Percentiles rank a stretch among this genome's conserved stretches.
Conservation (phyloP, 306 rosid species). For the Medicago truncatula region MtrunA17r5.0-ANR NC_053049.1:30320501-30321000, state of each 20-base stretch:
- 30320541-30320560: slow-evolving; percentile 65
- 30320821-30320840: slow-evolving; percentile 37
- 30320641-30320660: slow-evolving; percentile 60
- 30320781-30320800: slow-evolving; percentile 6
- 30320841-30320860: neutral
- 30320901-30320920: slow-evolving; percentile 45
- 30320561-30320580: slow-evolving; percentile 53
- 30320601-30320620: slow-evolving; percentile 74
- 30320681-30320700: slow-evolving; percentile 58
- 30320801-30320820: slow-evolving; percentile 50
- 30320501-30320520: slow-evolving; percentile 40
- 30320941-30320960: slow-evolving; percentile 50
- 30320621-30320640: slow-evolving; percentile 59
- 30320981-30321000: slow-evolving; percentile 51
- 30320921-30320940: slow-evolving; percentile 35
- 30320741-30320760: slow-evolving; percentile 38
- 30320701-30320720: slow-evolving; percentile 45
- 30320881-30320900: slow-evolving; percentile 42
- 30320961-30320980: slow-evolving; percentile 31
- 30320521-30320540: slow-evolving; percentile 56
- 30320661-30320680: slow-evolving; percentile 56
- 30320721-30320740: slow-evolving; percentile 40
- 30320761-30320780: slow-evolving; percentile 38
- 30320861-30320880: neutral
- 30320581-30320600: slow-evolving; percentile 64